These are phyloP conservation scores for Lunasporangiospora selenospora DNA, from an alignment of 192 early-diverging fungal species.

Conservation along the genomic window DNA sequence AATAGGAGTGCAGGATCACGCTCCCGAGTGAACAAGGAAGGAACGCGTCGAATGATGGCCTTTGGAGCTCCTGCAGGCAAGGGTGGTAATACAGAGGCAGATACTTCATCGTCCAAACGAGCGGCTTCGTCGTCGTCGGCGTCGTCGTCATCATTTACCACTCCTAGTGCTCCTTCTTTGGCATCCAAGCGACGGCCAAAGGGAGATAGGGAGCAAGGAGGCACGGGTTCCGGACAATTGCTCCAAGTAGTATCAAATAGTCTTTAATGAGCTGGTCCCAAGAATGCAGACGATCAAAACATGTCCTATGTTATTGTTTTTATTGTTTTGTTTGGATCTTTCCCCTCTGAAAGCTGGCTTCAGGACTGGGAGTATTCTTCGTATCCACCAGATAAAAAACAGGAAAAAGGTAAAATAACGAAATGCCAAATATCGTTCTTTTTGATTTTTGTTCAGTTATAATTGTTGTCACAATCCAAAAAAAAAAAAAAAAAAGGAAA, in stretches of 20 bases:
- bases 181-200: background rate
- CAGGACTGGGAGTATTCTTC: background rate
- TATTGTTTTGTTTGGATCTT: background rate
- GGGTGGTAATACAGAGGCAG: too few relatives aligned
- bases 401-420: too few relatives aligned
- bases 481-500: conserved; percentile 9
- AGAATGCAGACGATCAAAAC: too few relatives aligned
- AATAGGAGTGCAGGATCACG: background rate
- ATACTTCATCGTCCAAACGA: conserved; percentile 12
- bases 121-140: background rate
- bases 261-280: too few relatives aligned
- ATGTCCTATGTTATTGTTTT: background rate
- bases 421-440: too few relatives aligned
- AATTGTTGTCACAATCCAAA: too few relatives aligned
- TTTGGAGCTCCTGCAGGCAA: too few relatives aligned
- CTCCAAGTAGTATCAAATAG: background rate
- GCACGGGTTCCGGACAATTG: background rate
- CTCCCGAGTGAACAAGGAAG: conserved; percentile 23
- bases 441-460: too few relatives aligned
- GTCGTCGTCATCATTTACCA: background rate
- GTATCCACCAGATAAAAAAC: background rate
- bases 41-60: conserved; percentile 30
- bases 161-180: background rate
- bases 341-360: background rate
- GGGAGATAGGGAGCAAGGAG: background rate